Percentiles rank a stretch among this genome's conserved stretches.
These are phyloP conservation scores for Fraxinus quadrangulata DNA, from an alignment of 257 asterid genomes.

Conservation along the genomic window DNA sequence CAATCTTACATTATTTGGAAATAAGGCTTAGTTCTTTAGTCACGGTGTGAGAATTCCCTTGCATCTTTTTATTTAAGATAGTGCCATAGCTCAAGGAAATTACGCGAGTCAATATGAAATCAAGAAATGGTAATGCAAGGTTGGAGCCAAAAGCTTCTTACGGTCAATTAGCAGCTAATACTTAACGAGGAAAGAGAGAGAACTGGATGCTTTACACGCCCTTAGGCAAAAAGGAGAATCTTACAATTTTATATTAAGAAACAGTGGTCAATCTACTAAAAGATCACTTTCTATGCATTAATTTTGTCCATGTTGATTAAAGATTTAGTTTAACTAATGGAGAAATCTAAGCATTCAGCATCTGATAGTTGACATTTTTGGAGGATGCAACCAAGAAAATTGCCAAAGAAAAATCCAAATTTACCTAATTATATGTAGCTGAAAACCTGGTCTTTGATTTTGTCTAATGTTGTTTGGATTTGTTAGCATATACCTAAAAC, in stretches of 20 bases:
- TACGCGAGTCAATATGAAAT: not conserved
- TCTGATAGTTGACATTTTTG: slow-evolving; percentile 14
- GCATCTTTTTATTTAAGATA: not conserved
- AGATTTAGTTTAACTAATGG: slow-evolving; percentile 20
- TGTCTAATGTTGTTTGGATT: slow-evolving; percentile 1
- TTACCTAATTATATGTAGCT: slow-evolving; percentile 3
- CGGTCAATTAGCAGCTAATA: slow-evolving; percentile 33
- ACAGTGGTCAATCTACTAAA: slow-evolving; percentile 24
- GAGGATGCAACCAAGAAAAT: not conserved
- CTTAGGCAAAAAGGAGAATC: slow-evolving; percentile 39
- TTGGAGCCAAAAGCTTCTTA: slow-evolving; percentile 28
- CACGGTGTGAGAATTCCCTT: not conserved
- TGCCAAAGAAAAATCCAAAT: too few species aligned
- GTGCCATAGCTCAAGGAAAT: not conserved
- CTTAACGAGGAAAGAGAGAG: slow-evolving; percentile 1
- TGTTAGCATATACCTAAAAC: not conserved
- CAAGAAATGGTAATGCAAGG: slow-evolving; percentile 8
- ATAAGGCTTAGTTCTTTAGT: too few species aligned
- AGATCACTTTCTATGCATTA: slow-evolving; percentile 19
- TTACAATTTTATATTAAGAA: slow-evolving; percentile 29
- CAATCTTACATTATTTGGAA: not conserved
- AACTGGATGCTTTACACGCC: slow-evolving; percentile 26
- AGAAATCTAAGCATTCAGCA: slow-evolving; percentile 14
- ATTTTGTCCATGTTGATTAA: slow-evolving; percentile 29
- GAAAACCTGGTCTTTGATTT: slow-evolving; percentile 1